These are phyloP conservation scores for Cercospora sp. DNA, from an alignment of 2,329 filamentous ascomycete species.

Conservation along the genomic window DNA sequence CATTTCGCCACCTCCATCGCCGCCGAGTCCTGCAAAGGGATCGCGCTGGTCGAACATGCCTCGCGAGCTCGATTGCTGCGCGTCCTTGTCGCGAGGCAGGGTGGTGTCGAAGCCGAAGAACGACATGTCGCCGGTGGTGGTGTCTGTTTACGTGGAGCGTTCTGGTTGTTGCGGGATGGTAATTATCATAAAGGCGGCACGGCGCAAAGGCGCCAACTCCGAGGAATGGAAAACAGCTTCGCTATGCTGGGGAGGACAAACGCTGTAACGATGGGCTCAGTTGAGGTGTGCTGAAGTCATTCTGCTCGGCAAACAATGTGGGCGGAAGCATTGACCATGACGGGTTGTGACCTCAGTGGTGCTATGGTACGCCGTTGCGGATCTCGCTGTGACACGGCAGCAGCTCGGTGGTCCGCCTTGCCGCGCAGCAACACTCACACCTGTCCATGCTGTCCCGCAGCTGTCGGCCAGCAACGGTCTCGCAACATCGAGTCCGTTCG, in stretches of 20 bases:
- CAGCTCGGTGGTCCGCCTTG: not conserved
- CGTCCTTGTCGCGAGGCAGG: slow-evolving; percentile 61
- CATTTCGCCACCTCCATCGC: slow-evolving; percentile 50
- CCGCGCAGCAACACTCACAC: not conserved
- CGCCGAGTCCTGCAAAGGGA: slow-evolving; percentile 81
- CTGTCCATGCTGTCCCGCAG: not conserved
- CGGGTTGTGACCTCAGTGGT: not conserved
- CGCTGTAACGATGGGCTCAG: not conserved
- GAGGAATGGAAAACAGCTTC: not conserved
- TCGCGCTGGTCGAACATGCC: slow-evolving; percentile 78
- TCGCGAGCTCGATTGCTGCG: slow-evolving; percentile 38
- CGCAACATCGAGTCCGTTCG: not conserved
- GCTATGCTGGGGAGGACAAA: not conserved
- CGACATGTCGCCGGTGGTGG: slow-evolving; percentile 57
- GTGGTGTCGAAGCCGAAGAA: slow-evolving; percentile 86
- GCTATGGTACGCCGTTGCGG: not conserved
- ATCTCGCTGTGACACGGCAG: not conserved
- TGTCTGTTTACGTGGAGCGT: not conserved
- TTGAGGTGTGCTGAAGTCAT: not conserved
- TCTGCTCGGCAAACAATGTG: not conserved
- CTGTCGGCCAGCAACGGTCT: not conserved
- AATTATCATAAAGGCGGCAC: not conserved
- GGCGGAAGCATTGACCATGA: not conserved
- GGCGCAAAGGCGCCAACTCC: slow-evolving; percentile 8
- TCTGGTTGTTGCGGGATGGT: not conserved